Evolutionary conservation across 1,139 yeast species (phyloP).

Genomic region (Zygosaccharomyces sapae): DNA sequence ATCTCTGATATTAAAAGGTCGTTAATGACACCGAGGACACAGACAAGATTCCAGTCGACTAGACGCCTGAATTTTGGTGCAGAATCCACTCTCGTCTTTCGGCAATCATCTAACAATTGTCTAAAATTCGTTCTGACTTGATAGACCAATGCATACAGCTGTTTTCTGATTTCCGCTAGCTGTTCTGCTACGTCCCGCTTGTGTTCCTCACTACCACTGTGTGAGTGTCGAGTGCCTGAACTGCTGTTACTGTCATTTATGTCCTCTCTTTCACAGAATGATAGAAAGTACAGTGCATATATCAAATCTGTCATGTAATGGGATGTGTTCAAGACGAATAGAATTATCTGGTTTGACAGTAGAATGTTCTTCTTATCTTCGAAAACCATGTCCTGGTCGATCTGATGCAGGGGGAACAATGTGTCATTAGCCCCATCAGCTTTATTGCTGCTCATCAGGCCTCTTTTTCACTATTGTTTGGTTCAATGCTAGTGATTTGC

Average conservation of each 20-base stretch:
- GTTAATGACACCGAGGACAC: constrained; percentile 14
- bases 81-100: constrained; percentile 11
- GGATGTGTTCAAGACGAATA: constrained; percentile 22
- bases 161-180: constrained; percentile 14
- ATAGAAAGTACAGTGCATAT: constrained; percentile 20
- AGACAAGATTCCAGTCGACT: constrained; percentile 13
- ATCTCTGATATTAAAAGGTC: constrained; percentile 14
- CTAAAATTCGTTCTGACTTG: constrained; percentile 13
- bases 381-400: constrained; percentile 3
- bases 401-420: neutral
- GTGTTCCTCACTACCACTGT: constrained; percentile 8
- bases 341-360: constrained; percentile 19
- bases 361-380: constrained; percentile 14
- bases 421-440: neutral
- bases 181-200: constrained; percentile 9
- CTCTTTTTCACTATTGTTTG: neutral
- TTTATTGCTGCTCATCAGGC: neutral
- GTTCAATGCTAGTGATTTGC: neutral
- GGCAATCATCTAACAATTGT: constrained; percentile 11
- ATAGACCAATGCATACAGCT: constrained; percentile 11
- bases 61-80: constrained; percentile 16
- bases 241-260: constrained; percentile 4
- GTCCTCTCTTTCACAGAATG: constrained; percentile 12
- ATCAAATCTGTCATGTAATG: constrained; percentile 27
- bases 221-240: neutral